Base-by-base conservation (phyloP, 1,284 basidiomycete genomes). In the Paramarasmius palmivorus region DNA sequence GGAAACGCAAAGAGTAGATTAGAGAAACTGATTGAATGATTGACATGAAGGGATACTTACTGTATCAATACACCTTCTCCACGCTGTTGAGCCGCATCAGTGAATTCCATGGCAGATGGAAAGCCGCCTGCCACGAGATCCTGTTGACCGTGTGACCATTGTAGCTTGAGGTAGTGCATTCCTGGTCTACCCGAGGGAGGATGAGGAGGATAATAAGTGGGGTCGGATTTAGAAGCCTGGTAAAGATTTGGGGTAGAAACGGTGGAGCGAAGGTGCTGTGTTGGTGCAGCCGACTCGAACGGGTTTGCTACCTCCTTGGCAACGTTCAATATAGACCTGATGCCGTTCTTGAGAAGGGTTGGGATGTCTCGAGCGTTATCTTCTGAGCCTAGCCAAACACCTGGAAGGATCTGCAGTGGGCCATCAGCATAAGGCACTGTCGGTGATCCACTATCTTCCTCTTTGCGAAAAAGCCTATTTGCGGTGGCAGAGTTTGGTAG, bases 81-180 rank as follows among this genome's bases (percentile, higher is more conserved):
- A 56, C 85, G 82, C 53, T 81, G 76, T 47, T 92, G 71, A 44
- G 90, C 88, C 36, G 80, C 77, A 68, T 95, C 94, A 57, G 91
- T 81, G 65, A 93, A 95, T 15, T 79, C 68, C 78, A 95, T 90
- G 1, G 88, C 91, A 17, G 81, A 79, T 59, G 85, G 84, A 70
- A 95, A 93, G 32, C 90, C 90, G 59, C 77, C 69, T 41, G 84
- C 66, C 56, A 95, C 92, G 48, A 98, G 83, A 62, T 96, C 90
- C 53, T 87, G 79, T 72, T 96, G 92, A 23, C 93, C 93, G 70
- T 98, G 96, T 34, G 93, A 95, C 95, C 95, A 98, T 49, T 84
- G 83, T 25, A 98, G 81, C 72, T 97, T 96, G 69, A 94, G 85
- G 68, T 98, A 98, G 66, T 93, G 85, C 75, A 96, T 83, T 20